Evolutionary conservation across 1,139 yeast species (phyloP).

Genomic region (Blastobotrys petasosporus): DNA sequence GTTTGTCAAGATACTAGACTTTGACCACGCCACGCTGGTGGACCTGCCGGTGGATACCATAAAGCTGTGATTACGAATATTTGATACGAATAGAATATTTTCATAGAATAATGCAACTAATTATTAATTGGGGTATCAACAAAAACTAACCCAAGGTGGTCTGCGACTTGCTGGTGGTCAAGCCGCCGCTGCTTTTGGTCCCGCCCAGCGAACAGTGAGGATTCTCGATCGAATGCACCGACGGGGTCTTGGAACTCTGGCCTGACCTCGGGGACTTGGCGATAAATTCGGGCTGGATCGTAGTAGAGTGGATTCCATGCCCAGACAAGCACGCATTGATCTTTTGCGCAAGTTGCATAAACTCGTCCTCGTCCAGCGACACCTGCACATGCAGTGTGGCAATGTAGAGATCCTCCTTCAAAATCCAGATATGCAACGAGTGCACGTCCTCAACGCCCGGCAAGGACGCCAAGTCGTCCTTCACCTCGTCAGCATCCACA

Average conservation of each 20-base stretch:
- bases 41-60: too few species aligned
- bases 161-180: conserved; percentile 2
- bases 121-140: background rate
- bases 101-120: too few species aligned
- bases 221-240: background rate
- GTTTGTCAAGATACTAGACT: too few species aligned
- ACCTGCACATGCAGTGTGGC: conserved; percentile 87
- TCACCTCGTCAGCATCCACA: conserved; percentile 69
- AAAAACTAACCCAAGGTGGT: background rate
- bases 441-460: conserved; percentile 80
- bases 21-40: too few species aligned
- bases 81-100: too few species aligned
- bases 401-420: conserved; percentile 79
- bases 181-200: conserved; percentile 9
- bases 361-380: conserved; percentile 55
- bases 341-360: conserved; percentile 63
- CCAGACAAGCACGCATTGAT: conserved; percentile 76
- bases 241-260: background rate
- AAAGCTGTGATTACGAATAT: too few species aligned
- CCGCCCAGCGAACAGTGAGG: conserved; percentile 8
- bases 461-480: conserved; percentile 56
- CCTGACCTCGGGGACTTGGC: background rate
- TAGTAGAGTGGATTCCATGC: conserved; percentile 86
- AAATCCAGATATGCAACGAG: conserved; percentile 95
- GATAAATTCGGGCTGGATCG: conserved; percentile 85